Evolutionary conservation across 352 stramenopile species (phyloP).

Genomic region (Phytopythium vexans): DNA sequence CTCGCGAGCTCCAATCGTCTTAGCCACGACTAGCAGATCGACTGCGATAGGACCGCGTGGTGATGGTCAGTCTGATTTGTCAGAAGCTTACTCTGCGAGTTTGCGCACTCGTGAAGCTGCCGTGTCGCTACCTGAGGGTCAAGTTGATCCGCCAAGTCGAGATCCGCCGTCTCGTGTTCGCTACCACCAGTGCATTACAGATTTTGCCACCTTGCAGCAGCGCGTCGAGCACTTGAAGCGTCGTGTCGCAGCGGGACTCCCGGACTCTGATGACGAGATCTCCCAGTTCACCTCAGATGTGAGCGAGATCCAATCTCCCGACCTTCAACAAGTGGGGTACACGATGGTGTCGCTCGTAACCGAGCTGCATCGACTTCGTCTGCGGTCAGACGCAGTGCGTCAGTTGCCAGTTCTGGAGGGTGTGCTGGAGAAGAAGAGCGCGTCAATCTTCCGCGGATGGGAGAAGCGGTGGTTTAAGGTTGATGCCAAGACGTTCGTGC

Average conservation of each 20-base stretch:
- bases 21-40: not conserved
- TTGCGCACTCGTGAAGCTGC: too few species aligned
- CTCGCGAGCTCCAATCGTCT: too few species aligned
- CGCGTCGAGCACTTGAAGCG: slow-evolving; percentile 56
- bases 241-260: slow-evolving; percentile 31
- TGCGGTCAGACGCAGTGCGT: slow-evolving; percentile 23
- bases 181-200: slow-evolving; percentile 18
- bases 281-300: slow-evolving; percentile 36
- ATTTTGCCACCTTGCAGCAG: slow-evolving; percentile 43
- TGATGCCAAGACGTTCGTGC: slow-evolving; percentile 58
- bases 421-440: slow-evolving; percentile 74
- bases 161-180: not conserved
- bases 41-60: not conserved
- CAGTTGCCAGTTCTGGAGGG: slow-evolving; percentile 57
- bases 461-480: slow-evolving; percentile 68
- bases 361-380: slow-evolving; percentile 47
- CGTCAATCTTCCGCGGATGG: slow-evolving; percentile 71
- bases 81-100: not conserved
- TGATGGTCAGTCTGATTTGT: slow-evolving; percentile 1
- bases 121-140: too few species aligned
- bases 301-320: slow-evolving; percentile 21
- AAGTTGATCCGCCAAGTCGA: too few species aligned
- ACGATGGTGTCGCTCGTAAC: slow-evolving; percentile 55
- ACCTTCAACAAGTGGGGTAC: slow-evolving; percentile 41
- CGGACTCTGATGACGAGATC: slow-evolving; percentile 38